These are phyloP conservation scores for Globisporangium yorkense DNA, from an alignment of 352 stramenopile genomes.

Conservation along the genomic window DNA sequence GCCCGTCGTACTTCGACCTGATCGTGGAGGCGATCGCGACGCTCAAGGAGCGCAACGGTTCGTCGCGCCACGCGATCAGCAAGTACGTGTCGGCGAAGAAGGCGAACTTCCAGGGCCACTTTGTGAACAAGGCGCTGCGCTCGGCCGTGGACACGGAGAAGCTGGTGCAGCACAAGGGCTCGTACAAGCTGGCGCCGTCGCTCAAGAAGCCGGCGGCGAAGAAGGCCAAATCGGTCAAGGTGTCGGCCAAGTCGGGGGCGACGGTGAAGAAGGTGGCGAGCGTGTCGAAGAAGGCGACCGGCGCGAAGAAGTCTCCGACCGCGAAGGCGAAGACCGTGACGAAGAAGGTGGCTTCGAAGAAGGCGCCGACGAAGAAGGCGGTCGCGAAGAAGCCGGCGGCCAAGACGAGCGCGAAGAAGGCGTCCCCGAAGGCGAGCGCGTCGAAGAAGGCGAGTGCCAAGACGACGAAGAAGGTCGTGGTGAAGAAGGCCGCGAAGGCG, in stretches of 20 bases:
- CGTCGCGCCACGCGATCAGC: conserved; percentile 86
- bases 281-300: conserved; percentile 36
- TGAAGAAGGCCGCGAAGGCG: conserved; percentile 21
- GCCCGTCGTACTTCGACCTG: conserved; percentile 84
- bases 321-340: conserved; percentile 20
- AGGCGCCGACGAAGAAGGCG: conserved; percentile 59
- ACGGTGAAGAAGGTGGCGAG: conserved; percentile 48
- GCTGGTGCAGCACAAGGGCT: conserved; percentile 84
- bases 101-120: conserved; percentile 73
- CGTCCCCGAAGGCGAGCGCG: conserved; percentile 12
- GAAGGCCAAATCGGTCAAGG: conserved; percentile 64
- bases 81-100: conserved; percentile 88
- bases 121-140: conserved; percentile 88
- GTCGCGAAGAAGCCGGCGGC: conserved; percentile 27
- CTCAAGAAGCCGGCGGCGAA: conserved; percentile 54
- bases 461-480: conserved; percentile 30
- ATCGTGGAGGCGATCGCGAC: conserved; percentile 88
- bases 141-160: conserved; percentile 82
- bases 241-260: conserved; percentile 37
- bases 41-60: conserved; percentile 92
- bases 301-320: conserved; percentile 27
- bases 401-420: conserved; percentile 33
- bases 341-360: conserved; percentile 72
- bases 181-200: conserved; percentile 71
- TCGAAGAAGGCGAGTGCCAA: conserved; percentile 37